Evolutionary conservation across 305 asterid species (phyloP).

Genomic region (Plantago rigida): DNA sequence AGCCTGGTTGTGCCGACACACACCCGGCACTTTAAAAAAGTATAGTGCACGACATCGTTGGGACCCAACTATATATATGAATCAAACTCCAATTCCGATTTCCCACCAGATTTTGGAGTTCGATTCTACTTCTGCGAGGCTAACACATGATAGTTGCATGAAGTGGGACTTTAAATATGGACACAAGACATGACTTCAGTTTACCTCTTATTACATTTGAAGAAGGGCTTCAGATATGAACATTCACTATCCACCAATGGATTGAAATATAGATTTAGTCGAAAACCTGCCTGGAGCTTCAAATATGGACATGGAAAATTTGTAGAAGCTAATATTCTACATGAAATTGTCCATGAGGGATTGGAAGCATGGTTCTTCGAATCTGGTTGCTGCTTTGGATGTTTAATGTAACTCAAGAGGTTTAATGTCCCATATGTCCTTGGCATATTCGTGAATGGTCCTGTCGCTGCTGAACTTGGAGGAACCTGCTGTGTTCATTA

Average conservation of each 20-base stretch:
- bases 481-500: conserved; percentile 83
- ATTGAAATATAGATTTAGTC: too few relatives aligned
- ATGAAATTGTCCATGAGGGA: background rate
- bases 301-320: background rate
- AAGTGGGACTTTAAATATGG: background rate
- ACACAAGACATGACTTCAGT: background rate
- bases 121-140: too few relatives aligned
- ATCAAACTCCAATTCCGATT: too few relatives aligned
- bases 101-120: too few relatives aligned
- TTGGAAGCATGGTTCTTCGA: background rate
- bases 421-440: conserved; percentile 66
- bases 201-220: background rate
- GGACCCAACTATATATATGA: too few relatives aligned
- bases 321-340: background rate
- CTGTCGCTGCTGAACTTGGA: conserved; percentile 92
- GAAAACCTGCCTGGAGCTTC: background rate
- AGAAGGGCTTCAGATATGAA: background rate
- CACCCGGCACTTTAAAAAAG: too few relatives aligned
- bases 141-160: background rate
- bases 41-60: too few relatives aligned
- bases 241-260: background rate
- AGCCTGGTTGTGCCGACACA: too few relatives aligned
- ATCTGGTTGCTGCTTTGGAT: conserved; percentile 3
- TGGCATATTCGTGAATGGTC: conserved; percentile 74
- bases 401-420: conserved; percentile 38